These are phyloP conservation scores for Epichloe glyceriae DNA, from an alignment of 2,329 filamentous ascomycete species.

Conservation along the genomic window DNA sequence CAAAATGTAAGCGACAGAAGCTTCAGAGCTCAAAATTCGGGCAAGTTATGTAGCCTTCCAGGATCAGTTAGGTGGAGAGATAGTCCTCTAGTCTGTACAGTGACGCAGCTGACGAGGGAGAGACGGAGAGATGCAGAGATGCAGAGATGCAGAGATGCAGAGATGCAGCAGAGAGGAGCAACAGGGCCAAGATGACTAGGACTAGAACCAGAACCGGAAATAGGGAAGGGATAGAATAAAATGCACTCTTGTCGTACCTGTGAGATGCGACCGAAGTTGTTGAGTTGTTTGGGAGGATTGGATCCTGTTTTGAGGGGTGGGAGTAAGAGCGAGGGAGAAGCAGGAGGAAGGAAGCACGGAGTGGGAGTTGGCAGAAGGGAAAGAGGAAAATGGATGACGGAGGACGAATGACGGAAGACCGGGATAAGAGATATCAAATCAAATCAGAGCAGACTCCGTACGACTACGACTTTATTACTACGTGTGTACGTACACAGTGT, in stretches of 20 bases:
- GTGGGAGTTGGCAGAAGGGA: neutral
- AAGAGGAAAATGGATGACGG: constrained; percentile 5
- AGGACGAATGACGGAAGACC: constrained; percentile 1
- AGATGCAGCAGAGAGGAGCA: neutral
- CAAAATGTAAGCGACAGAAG: constrained; percentile 3
- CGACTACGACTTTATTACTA: too few relatives aligned
- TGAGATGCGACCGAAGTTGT: neutral
- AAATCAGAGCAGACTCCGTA: neutral
- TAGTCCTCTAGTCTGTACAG: neutral
- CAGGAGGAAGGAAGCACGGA: constrained; percentile 3
- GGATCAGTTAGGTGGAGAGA: constrained; percentile 1
- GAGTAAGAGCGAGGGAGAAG: constrained; percentile 2
- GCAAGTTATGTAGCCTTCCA: neutral
- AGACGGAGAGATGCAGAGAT: constrained; percentile 4
- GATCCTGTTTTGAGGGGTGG: neutral
- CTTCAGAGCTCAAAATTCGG: constrained; percentile 2
- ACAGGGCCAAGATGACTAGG: constrained; percentile 3
- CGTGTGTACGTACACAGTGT: too few relatives aligned
- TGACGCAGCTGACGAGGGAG: constrained; percentile 2
- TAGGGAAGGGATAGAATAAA: constrained; percentile 4
- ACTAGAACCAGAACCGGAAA: neutral
- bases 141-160: constrained; percentile 5
- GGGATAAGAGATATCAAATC: neutral
- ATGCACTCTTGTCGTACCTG: constrained; percentile 3
- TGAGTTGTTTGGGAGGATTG: neutral